Evolutionary conservation across 768 basidiomycete genomes (phyloP).

Genomic region (Rhizopogon salebrosus): DNA sequence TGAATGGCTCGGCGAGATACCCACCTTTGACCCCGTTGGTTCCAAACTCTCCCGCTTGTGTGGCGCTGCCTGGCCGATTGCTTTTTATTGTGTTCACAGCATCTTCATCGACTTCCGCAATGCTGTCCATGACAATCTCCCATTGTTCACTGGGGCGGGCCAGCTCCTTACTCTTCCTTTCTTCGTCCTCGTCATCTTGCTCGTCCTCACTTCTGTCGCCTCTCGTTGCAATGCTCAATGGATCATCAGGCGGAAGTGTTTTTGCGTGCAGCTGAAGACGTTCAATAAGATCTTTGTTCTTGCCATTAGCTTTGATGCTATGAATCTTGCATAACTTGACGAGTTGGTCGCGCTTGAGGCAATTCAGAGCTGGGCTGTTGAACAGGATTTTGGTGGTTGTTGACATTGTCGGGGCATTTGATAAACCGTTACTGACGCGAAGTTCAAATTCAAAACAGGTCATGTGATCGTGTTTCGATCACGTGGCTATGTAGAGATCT

Average conservation of each 20-base stretch:
- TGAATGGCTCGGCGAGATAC: constrained; percentile 14
- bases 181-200: constrained; percentile 20
- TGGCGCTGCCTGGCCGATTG: constrained; percentile 38
- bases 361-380: constrained; percentile 79
- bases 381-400: constrained; percentile 76
- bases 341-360: constrained; percentile 80
- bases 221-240: constrained; percentile 49
- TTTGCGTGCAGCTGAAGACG: constrained; percentile 64
- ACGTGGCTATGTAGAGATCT: background rate
- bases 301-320: constrained; percentile 72
- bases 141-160: constrained; percentile 75
- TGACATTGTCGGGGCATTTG: constrained; percentile 38
- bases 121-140: constrained; percentile 85
- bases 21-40: constrained; percentile 60
- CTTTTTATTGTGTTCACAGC: constrained; percentile 22
- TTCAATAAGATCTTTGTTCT: constrained; percentile 70
- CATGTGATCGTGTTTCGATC: constrained; percentile 3
- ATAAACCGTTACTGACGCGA: background rate
- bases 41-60: constrained; percentile 65
- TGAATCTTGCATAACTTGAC: constrained; percentile 83
- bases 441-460: background rate
- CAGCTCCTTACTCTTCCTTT: constrained; percentile 10
- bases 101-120: constrained; percentile 59
- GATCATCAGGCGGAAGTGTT: constrained; percentile 53
- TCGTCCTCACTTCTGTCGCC: constrained; percentile 39